Evolutionary conservation across 441 rosid genomes (phyloP), one percentile per base, ranked within the genome.

Genomic region (Pelargonium myrrhifolium): DNA sequence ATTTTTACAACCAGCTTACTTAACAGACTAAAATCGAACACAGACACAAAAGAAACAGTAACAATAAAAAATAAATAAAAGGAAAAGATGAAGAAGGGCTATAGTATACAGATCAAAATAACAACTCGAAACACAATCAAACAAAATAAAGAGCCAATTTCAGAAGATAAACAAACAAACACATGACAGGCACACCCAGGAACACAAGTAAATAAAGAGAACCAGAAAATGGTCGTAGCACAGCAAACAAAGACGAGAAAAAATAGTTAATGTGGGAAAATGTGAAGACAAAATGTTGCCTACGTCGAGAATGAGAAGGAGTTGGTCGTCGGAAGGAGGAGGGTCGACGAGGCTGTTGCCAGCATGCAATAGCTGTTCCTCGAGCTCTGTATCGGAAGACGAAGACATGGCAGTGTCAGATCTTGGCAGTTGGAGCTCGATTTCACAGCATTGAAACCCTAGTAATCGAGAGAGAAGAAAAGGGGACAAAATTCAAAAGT

Each of bases 391-490:
- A 47, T 47, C 53, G 15, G 53, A 2, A 47, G 53, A 11, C 53
- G 53, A 14, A 47, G 53, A 14, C 53, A 47, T 47, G 15, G 53
- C 14, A 3, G 53, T 3, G 53, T 0, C 49, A 45, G 5, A 45
- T 45, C 51, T 45, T 45, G 51, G 4, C 51, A 45, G 17, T 3
- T 15, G 53, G 18, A 47, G 53, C 17, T 47, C 14, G 14, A 47
- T 14, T 47, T 47, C 53, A 47, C 53, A 47, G 53, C 53, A 47
- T 47, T 47, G 53, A 47, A 47, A 47, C 53, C 53, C 53, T 47
- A 47, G 53, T 18, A 15, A 51, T 0, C 58, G 22, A 8, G 58
- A 17, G 22, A 51, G 58, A 6, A 21, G 20, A 51, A n/a, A 7
- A 20, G 58, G 58, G 6, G 9, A 15, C 22, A 53, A 53, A 21